Percentiles rank a stretch among this genome's conserved stretches.
phyloP scores from a whole-genome alignment of 805 yeast species.

The Saturnispora gosingensis region DNA sequence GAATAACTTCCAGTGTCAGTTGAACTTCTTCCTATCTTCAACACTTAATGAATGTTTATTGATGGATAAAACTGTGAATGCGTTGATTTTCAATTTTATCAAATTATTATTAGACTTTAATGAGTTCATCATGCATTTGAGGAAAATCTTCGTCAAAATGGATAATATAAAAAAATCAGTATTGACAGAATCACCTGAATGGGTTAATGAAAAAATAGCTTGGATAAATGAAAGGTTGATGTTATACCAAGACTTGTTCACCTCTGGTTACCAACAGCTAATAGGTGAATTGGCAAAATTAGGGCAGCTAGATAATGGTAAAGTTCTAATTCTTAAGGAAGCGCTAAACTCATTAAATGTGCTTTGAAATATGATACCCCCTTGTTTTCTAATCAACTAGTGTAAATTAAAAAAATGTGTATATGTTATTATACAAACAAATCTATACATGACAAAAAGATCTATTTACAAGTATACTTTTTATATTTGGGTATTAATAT shows the following conservation, averaged over 20 bases:
- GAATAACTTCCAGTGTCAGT: constrained; percentile 34
- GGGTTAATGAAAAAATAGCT: constrained; percentile 2
- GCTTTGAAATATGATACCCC: neutral
- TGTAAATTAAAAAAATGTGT: neutral
- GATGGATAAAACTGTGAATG: constrained; percentile 36
- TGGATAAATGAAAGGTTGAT: neutral
- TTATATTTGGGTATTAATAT: neutral
- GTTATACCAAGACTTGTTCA: neutral
- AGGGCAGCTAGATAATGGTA: constrained; percentile 5
- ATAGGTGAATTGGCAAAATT: neutral
- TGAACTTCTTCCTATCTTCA: constrained; percentile 53
- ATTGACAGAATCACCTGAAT: neutral
- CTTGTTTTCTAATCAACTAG: neutral
- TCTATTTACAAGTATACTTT: neutral
- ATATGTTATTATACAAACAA: neutral
- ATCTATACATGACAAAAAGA: neutral
- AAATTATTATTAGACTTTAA: neutral
- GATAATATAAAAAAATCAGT: constrained; percentile 1
- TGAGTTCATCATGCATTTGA: constrained; percentile 3
- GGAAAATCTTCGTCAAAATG: constrained; percentile 6
- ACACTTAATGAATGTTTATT: constrained; percentile 58
- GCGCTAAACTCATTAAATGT: neutral
- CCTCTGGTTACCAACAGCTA: neutral
- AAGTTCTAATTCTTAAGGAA: constrained; percentile 2
- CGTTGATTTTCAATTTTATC: constrained; percentile 1